A percentile compares a stretch with the other conserved stretches of the same genome.
Evolutionary conservation across 1,284 basidiomycete genomes (phyloP).

Genomic region (Fistulinella staudtii): DNA sequence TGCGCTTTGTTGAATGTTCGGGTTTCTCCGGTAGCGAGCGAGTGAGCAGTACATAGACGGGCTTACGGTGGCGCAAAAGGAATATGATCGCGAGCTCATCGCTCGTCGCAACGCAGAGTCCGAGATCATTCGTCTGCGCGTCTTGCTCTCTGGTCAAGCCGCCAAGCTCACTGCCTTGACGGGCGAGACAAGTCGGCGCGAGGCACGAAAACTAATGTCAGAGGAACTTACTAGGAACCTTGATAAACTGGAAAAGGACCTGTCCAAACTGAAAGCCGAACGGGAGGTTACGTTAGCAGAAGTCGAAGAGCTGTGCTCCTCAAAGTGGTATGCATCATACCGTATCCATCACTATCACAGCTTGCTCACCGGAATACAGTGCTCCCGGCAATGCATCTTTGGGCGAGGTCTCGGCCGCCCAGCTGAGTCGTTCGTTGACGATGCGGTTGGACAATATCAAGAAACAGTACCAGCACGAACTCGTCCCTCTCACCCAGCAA

Average conservation of each 20-base stretch:
- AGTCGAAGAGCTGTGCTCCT: constrained; percentile 81
- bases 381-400: constrained; percentile 21
- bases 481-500: constrained; percentile 80
- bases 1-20: constrained; percentile 4
- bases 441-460: constrained; percentile 89
- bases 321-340: constrained; percentile 52
- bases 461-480: constrained; percentile 81
- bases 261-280: constrained; percentile 85
- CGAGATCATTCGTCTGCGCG: constrained; percentile 81
- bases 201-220: constrained; percentile 74
- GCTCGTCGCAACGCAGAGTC: constrained; percentile 87
- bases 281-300: constrained; percentile 91
- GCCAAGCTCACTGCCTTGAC: constrained; percentile 80
- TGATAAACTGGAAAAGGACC: constrained; percentile 76
- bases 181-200: constrained; percentile 72
- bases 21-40: too few relatives aligned
- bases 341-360: constrained; percentile 9
- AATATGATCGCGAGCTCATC: constrained; percentile 89
- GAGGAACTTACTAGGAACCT: constrained; percentile 78
- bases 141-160: constrained; percentile 86
- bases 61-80: constrained; percentile 85
- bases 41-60: constrained; percentile 93
- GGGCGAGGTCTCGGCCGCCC: constrained; percentile 43
- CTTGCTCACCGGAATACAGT: constrained; percentile 23
- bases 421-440: constrained; percentile 72